These are phyloP conservation scores for Vigna angularis DNA, from an alignment of 306 rosid genomes.

Conservation along the genomic window DNA sequence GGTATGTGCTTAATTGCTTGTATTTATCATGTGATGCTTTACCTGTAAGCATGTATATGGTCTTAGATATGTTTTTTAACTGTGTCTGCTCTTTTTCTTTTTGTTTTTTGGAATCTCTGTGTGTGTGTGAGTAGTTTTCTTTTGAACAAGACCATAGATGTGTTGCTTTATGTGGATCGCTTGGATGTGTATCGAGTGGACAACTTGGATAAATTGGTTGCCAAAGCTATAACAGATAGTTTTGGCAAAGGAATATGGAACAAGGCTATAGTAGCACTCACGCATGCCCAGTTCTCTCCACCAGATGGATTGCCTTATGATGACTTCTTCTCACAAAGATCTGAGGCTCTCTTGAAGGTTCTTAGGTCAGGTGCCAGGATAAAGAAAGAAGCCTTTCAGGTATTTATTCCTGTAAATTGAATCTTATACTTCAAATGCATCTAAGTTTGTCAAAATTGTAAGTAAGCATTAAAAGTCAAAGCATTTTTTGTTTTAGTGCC, in stretches of 20 bases:
- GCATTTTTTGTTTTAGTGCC: slow-evolving; percentile 17
- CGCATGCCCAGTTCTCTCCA: slow-evolving; percentile 94
- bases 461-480: slow-evolving; percentile 6
- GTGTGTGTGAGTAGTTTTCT: slow-evolving; percentile 69
- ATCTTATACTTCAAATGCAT: slow-evolving; percentile 14
- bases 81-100: not conserved
- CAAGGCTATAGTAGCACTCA: slow-evolving; percentile 83
- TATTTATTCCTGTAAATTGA: slow-evolving; percentile 32
- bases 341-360: slow-evolving; percentile 76
- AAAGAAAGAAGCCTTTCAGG: slow-evolving; percentile 66
- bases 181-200: slow-evolving; percentile 95
- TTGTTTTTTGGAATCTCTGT: slow-evolving; percentile 34
- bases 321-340: slow-evolving; percentile 83
- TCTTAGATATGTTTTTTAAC: not conserved
- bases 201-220: slow-evolving; percentile 83
- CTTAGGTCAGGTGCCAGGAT: slow-evolving; percentile 70
- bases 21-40: not conserved
- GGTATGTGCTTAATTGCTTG: slow-evolving; percentile 51
- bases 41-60: slow-evolving; percentile 25
- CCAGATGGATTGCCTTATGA: slow-evolving; percentile 92
- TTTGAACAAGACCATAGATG: slow-evolving; percentile 91
- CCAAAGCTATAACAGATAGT: slow-evolving; percentile 79
- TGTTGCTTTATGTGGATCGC: slow-evolving; percentile 94
- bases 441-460: not conserved
- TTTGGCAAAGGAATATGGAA: slow-evolving; percentile 92